Base-by-base conservation (phyloP, 257 asterid species). In the Scutellaria baicalensis region DNA sequence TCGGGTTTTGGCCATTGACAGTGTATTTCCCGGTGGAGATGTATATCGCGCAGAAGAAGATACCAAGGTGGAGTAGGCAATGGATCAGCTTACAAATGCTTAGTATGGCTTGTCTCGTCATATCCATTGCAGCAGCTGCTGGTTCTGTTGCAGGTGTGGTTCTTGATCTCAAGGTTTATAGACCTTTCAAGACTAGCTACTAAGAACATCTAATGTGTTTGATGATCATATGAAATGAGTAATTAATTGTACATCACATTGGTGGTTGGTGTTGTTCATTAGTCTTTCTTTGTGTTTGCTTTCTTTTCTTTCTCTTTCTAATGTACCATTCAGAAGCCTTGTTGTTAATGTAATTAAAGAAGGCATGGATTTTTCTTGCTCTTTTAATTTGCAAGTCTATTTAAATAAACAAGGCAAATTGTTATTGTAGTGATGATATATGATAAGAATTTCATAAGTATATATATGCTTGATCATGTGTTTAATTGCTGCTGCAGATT, bases 1-100 rank as follows among this genome's bases (percentile, higher is more conserved):
- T 84, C 44, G 89, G 89, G 77, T 84, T 84, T 20, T 84, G 86
- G 89, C 86, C 85, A 3, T 44, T 84, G 56, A 84, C 89, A 6
- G 88, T 81, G 2, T 84, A 84, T 1, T 84, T 81, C 69, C 88
- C 88, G 3, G 85, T 81, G 16, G 88, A 81, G 83, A 84, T 81
- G 89, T 84, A 84, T 35, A 82, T 84, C 0, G 83, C 78, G 51
- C 83, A 77, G 73, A 84, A 84, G 82, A 79, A 31, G 86, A 75
- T 84, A 16, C 52, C 17, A 7, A 72, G 20, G 71, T 84, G 89
- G 89, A 84, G 85, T 51, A 75, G 60, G 3, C 59, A 78, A 12
- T 82, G 89, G 89, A 58, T 77, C 5, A 74, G 89, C 14, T 52
- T 84, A 11, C 78, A 84, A 44, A 77, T 75, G 75, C 66, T 84